Conservation (phyloP, 73 alveolate genomes). For the Stentor coeruleus region DNA sequence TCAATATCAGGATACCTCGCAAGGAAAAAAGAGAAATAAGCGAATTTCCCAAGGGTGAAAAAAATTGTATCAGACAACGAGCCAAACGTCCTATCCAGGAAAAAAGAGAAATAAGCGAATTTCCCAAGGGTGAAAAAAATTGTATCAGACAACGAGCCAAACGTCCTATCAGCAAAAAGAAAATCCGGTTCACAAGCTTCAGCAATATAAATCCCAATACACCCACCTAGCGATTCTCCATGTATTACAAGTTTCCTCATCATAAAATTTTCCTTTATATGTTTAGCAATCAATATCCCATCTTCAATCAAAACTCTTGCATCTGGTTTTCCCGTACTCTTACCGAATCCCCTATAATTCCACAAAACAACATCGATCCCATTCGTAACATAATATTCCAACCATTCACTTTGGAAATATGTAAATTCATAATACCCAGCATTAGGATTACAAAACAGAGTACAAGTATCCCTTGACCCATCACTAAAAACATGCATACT, state of each 20-base stretch:
- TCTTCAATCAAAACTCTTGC: neutral
- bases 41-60: neutral
- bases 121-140: neutral
- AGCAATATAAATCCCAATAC: slow-evolving; percentile 23
- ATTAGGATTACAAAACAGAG: neutral
- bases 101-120: neutral
- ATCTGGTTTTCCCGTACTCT: neutral
- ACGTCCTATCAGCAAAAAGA: neutral
- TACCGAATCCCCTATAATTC: neutral
- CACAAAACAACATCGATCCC: neutral
- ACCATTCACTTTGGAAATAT: neutral
- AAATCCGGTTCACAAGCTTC: neutral
- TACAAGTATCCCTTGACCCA: neutral
- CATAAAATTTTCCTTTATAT: neutral
- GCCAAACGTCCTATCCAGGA: slow-evolving; percentile 10
- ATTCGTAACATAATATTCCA: neutral
- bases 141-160: neutral
- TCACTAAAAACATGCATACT: neutral
- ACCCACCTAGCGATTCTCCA: slow-evolving; percentile 4
- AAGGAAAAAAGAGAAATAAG: neutral
- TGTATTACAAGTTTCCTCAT: neutral
- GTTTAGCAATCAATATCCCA: neutral
- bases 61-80: neutral
- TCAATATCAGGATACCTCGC: neutral
- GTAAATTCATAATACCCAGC: neutral